phyloP scores from a whole-genome alignment of 768 basidiomycete species.

The Macrolepiota fuliginosa region DNA sequence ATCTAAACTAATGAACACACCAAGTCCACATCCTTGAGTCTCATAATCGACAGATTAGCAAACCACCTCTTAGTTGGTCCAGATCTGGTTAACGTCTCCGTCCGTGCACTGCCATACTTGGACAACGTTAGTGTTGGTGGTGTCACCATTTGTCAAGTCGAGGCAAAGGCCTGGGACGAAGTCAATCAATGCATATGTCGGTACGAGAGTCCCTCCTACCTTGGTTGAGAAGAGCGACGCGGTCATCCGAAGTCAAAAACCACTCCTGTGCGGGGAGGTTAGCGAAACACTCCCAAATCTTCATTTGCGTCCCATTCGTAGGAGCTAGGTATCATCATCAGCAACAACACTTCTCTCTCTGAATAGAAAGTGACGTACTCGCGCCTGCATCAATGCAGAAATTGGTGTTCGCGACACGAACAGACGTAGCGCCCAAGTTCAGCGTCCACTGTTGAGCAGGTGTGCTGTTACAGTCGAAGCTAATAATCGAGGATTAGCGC shows the following conservation, averaged over 20 bases:
- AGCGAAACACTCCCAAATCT: conserved; percentile 31
- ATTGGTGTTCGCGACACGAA: conserved; percentile 24
- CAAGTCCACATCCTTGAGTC: too few species aligned
- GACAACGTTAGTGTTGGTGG: conserved; percentile 24
- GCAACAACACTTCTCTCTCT: neutral
- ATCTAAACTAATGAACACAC: neutral
- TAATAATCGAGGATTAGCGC: neutral
- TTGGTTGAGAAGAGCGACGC: conserved; percentile 18
- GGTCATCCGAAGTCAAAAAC: conserved; percentile 21
- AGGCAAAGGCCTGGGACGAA: conserved; percentile 20
- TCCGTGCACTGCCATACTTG: conserved; percentile 28
- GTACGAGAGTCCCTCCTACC: conserved; percentile 11
- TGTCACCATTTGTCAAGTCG: conserved; percentile 27
- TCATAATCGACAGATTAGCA: conserved; percentile 14
- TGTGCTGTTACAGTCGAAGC: conserved; percentile 33
- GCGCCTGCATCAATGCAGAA: conserved; percentile 35
- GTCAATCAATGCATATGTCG: neutral
- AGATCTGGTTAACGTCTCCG: conserved; percentile 27
- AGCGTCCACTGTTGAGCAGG: conserved; percentile 29
- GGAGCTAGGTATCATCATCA: conserved; percentile 19
- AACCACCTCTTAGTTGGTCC: conserved; percentile 19
- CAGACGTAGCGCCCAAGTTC: conserved; percentile 20
- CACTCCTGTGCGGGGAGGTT: conserved; percentile 28
- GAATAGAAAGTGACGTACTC: conserved; percentile 16
- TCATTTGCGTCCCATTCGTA: conserved; percentile 23